Conservation (phyloP, 2,329 filamentous ascomycete genomes). For the Cercospora sesami region DNA sequence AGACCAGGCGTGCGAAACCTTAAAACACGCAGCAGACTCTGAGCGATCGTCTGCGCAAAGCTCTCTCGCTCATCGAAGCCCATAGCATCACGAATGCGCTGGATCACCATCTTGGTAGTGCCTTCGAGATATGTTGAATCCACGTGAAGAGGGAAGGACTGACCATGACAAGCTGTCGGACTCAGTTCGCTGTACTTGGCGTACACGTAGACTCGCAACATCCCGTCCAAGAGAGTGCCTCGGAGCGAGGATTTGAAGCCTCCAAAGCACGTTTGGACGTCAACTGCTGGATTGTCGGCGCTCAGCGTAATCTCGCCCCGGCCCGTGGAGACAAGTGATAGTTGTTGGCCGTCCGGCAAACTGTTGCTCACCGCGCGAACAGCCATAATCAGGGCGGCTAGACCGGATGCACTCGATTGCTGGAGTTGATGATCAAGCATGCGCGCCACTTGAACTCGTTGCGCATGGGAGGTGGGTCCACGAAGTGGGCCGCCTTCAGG, state of each 20-base stretch:
- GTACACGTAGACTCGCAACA: not conserved
- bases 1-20: constrained; percentile 15
- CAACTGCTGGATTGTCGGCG: not conserved
- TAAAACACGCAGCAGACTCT: constrained; percentile 34
- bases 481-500: not conserved
- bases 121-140: not conserved
- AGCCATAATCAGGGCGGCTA: not conserved
- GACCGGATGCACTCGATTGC: not conserved
- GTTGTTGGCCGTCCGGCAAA: not conserved
- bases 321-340: not conserved
- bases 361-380: not conserved
- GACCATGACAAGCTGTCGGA: not conserved
- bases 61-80: not conserved
- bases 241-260: not conserved
- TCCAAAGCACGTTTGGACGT: not conserved
- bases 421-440: not conserved
- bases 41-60: constrained; percentile 12
- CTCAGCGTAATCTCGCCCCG: too few relatives aligned
- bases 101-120: not conserved
- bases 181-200: not conserved
- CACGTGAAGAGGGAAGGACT: not conserved
- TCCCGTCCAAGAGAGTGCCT: not conserved
- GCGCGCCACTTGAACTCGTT: not conserved
- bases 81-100: not conserved
- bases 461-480: not conserved